phyloP scores from a whole-genome alignment of 345 rosid species.

The Eucalyptus shirleyi region DNA sequence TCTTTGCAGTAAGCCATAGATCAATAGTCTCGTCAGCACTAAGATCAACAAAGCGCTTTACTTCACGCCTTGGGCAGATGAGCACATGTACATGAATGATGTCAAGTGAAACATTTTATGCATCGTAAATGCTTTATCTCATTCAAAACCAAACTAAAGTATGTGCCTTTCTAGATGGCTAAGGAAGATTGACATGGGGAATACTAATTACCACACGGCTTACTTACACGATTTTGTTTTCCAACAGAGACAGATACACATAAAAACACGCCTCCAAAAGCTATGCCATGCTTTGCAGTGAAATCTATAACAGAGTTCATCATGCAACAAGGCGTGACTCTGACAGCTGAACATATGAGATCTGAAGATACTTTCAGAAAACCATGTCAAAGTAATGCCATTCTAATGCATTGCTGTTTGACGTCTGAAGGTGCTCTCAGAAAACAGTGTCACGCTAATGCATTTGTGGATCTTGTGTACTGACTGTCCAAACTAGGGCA shows the following conservation, averaged over 20 bases:
- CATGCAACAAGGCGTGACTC: not conserved
- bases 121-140: not conserved
- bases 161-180: not conserved
- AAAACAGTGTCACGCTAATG: not conserved
- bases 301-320: not conserved
- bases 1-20: conserved; percentile 73
- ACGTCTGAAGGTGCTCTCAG: not conserved
- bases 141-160: not conserved
- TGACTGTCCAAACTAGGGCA: not conserved
- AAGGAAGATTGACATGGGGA: not conserved
- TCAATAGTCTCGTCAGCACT: conserved; percentile 72
- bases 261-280: not conserved
- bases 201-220: not conserved
- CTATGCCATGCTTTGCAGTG: not conserved
- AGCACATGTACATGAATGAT: conserved; percentile 53
- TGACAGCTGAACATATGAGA: not conserved
- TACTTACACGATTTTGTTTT: not conserved
- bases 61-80: conserved; percentile 79
- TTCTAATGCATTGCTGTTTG: not conserved
- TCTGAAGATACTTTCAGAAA: not conserved
- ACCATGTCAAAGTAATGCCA: not conserved
- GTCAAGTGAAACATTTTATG: not conserved
- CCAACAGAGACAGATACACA: not conserved
- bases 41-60: conserved; percentile 76
- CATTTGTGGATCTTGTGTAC: not conserved